Evolutionary conservation across 164 flowering plant species (phyloP), one percentile per base, ranked within the genome.

Genomic region (Dillenia suffruticosa): DNA sequence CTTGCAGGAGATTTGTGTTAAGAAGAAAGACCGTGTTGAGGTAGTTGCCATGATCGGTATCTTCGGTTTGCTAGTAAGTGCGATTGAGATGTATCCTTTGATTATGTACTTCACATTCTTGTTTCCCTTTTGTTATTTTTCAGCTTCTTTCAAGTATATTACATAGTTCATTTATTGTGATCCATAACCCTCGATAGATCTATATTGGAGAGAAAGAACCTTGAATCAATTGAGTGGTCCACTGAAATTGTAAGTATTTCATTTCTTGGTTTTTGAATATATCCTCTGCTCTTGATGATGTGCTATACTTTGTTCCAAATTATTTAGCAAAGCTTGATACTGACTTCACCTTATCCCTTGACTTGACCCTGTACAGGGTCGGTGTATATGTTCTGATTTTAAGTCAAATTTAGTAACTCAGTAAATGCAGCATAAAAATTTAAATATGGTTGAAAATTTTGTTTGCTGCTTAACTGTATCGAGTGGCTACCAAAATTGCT

Each of bases 1-100:
- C 47, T 7, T 79, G 70, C 84, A 91, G 95, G 95, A 91, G 70
- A 86, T 69, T 61, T 91, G 84, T 71, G 95, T 85, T 6, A 88
- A 91, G 78, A 85, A 77, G 74, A 85, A 78, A 64, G 88, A 87
- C 63, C 82, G 68, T 5, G 74, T 85, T 70, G 97, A 91, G 81
- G 83, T 87, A 9, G 58, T 88, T 16, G 51, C 82, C 44, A 88
- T 91, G 97, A 68, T 88, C 24, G 88, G 88, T 64, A 49, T 82
- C 54, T 91, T 70, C 59, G 97, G 91, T 50, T 12, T 74, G 47
- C 67, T 91, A 22, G 80, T 88, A 56, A 86, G 81, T 68, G 66
- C 67, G 12, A 68, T 70, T 55, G 75, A 85, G 76, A 77, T 87
- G 97, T 88, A 91, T 91, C 93, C 96, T 85, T 79, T 63, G 46